Conservation (phyloP, 371 early-diverging fungal species). For the Apophysomyces elegans region DNA sequence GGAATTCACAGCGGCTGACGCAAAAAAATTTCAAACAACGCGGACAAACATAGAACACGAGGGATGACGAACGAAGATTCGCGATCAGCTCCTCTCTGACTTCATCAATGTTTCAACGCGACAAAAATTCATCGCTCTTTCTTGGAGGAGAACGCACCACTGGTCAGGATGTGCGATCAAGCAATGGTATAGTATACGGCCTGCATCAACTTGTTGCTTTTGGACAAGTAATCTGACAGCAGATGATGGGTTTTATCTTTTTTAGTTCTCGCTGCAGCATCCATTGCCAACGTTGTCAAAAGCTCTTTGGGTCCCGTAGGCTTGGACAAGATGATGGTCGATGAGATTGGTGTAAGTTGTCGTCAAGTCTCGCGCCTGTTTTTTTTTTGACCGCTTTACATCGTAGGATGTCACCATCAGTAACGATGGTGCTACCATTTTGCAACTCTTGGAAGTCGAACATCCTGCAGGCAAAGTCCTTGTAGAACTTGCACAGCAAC, state of each 20-base stretch:
- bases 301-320: constrained; percentile 99
- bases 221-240: background rate
- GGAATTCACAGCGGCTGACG: background rate
- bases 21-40: background rate
- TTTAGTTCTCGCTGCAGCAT: constrained; percentile 71
- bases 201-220: background rate
- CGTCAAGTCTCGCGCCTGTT: constrained; percentile 13
- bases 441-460: constrained; percentile 96
- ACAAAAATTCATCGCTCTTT: constrained; percentile 59
- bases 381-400: background rate
- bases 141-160: constrained; percentile 92
- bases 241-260: constrained; percentile 7
- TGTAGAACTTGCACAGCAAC: constrained; percentile 98
- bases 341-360: constrained; percentile 94
- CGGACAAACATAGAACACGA: background rate
- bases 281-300: constrained; percentile 98
- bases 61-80: constrained; percentile 6
- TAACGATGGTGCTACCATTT: constrained; percentile 99
- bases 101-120: constrained; percentile 41
- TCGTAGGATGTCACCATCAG: constrained; percentile 98
- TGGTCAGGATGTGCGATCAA: constrained; percentile 92
- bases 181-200: constrained; percentile 81
- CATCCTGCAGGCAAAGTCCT: constrained; percentile 98
- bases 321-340: constrained; percentile 99
- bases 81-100: constrained; percentile 10